Percentiles rank a stretch among this genome's conserved stretches.
Conservation (phyloP, 1,139 yeast species). For the Sugiyamaella pinicola region DNA sequence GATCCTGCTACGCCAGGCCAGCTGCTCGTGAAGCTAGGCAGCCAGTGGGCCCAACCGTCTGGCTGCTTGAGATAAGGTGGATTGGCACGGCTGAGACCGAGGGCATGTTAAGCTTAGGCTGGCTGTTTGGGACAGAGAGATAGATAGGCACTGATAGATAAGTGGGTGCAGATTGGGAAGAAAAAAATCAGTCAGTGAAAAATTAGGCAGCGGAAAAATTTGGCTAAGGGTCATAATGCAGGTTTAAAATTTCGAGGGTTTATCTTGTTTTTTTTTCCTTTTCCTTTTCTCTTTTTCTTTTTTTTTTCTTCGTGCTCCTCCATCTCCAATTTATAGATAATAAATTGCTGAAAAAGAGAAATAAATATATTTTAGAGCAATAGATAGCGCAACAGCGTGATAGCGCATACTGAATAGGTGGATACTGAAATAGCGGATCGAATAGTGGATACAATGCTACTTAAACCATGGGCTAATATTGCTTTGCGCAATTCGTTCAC, state of each 20-base stretch:
- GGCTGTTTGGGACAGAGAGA: too few species aligned
- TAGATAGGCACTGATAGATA: neutral
- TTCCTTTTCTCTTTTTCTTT: slow-evolving; percentile 7
- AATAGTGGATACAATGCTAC: slow-evolving; percentile 1
- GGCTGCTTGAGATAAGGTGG: too few species aligned
- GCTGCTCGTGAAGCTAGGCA: too few species aligned
- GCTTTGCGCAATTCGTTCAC: slow-evolving; percentile 7
- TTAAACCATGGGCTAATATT: slow-evolving; percentile 14
- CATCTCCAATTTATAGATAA: slow-evolving; percentile 17
- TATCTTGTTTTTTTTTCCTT: neutral
- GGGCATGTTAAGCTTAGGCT: too few species aligned
- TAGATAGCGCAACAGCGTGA: slow-evolving; percentile 4
- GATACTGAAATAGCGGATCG: too few species aligned
- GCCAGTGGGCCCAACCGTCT: too few species aligned
- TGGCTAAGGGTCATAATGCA: slow-evolving; percentile 10
- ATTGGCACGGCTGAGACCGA: neutral
- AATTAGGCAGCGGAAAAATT: neutral
- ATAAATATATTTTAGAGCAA: slow-evolving; percentile 15
- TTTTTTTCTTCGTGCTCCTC: slow-evolving; percentile 21
- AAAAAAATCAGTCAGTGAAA: neutral
- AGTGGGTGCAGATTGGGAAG: neutral
- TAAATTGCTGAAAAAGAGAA: slow-evolving; percentile 19
- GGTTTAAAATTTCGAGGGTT: slow-evolving; percentile 3
- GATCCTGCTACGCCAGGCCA: too few species aligned
- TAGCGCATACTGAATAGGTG: too few species aligned